Base-by-base conservation (phyloP, 345 rosid genomes). In the Camelina laxa region DNA sequence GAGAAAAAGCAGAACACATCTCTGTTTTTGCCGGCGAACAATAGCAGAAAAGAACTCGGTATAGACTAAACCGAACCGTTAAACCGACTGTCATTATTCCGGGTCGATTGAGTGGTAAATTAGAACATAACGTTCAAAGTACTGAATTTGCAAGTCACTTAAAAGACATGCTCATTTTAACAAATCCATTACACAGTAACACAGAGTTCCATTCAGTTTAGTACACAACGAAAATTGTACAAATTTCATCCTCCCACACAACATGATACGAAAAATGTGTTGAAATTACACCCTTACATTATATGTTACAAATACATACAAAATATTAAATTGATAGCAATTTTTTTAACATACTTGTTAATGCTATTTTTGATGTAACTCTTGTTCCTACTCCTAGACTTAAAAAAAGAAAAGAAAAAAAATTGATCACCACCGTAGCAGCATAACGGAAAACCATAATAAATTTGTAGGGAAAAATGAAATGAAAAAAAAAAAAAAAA, bases 241-340 rank as follows among this genome's bases (percentile, higher is more conserved):
- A 24, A 24, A 24, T 24, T 24, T 27, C 30, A 27, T 27, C 30
- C 30, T 27, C 36, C 36, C 36, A 33, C 30, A 48, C 44, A 14
- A 9, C 13, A 59, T 19, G 9, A 47, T 20, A 21, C 0, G 4
- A 45, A 47, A 33, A 47, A 2, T 50, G 30, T 17, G 21, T 48
- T 2, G 12, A 62, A 51, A 17, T 17, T 61, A 20, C 30, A 72
- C 12, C 20, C 14, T 24, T 61, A 49, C 61, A 38, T 24, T 61
- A 49, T 72, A 38, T 51, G 42, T 51, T 42, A 42, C 55, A 44
- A 22, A 41, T 63, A 44, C 47, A 44, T 74, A 45, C 71, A 74
- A 74, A 20, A 42, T 22, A 57, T 49, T 12, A 33, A 55, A 9
- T 38, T 1, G 9, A 55, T 27, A 21, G 12, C 51, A 66, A 35